phyloP scores from a whole-genome alignment of 352 stramenopile genomes.

The Elongisporangium prolatum region DNA sequence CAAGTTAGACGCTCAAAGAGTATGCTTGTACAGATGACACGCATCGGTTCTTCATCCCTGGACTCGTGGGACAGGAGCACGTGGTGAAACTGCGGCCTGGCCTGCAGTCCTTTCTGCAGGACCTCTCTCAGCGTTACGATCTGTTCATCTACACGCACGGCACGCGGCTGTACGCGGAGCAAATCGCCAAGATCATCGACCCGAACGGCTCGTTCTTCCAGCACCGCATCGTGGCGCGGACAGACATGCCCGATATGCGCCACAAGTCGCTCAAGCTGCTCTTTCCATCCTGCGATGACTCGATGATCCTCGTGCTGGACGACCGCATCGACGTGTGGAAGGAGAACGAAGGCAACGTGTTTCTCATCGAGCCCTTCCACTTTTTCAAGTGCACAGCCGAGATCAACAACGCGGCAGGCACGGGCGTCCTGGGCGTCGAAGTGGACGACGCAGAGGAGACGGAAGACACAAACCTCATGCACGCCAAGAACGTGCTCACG shows the following conservation, averaged over 20 bases:
- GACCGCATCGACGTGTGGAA: constrained; percentile 87
- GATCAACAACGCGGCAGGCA: constrained; percentile 80
- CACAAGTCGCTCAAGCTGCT: constrained; percentile 87
- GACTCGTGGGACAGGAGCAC: constrained; percentile 70
- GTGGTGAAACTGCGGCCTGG: constrained; percentile 93
- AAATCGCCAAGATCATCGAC: constrained; percentile 92
- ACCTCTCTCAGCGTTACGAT: constrained; percentile 85
- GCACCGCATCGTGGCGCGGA: constrained; percentile 84
- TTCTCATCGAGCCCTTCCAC: constrained; percentile 83
- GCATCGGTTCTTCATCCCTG: constrained; percentile 74
- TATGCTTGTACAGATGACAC: constrained; percentile 50
- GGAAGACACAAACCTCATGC: constrained; percentile 45
- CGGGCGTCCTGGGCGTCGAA: constrained; percentile 35
- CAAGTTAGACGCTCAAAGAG: not conserved
- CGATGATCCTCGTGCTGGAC: constrained; percentile 84
- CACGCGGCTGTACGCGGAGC: constrained; percentile 91
- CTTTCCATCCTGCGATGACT: constrained; percentile 83
- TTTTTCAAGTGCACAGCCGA: constrained; percentile 79
- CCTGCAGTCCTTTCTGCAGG: constrained; percentile 84
- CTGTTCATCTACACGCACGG: constrained; percentile 95
- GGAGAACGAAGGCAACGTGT: constrained; percentile 84
- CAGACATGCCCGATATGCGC: constrained; percentile 80
- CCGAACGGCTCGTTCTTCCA: constrained; percentile 76
- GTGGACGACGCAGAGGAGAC: constrained; percentile 17
- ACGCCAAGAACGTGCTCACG: constrained; percentile 56